Percentiles rank a stretch among this genome's conserved stretches.
Evolutionary conservation across 306 rosid genomes (phyloP).

Genomic region (Corylus avellana): DNA sequence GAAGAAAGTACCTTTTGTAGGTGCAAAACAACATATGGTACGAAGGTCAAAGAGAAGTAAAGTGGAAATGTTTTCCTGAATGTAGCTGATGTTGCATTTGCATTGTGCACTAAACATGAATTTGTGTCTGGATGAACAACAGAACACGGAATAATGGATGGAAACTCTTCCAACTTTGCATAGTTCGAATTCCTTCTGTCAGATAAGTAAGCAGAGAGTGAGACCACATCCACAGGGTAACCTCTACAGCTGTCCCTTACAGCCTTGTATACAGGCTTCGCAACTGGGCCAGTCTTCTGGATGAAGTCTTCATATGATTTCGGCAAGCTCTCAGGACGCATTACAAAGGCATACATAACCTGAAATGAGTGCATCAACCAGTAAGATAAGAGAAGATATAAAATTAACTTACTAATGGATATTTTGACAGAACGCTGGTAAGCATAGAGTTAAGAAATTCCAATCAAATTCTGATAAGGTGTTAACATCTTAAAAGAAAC

Average conservation of each 20-base stretch:
- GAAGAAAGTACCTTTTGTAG: constrained; percentile 76
- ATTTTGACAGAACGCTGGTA: not conserved
- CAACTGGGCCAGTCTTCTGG: constrained; percentile 95
- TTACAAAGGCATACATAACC: constrained; percentile 97
- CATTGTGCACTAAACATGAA: constrained; percentile 79
- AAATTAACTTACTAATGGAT: constrained; percentile 12
- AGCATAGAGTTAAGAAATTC: constrained; percentile 1
- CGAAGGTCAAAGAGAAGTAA: constrained; percentile 94
- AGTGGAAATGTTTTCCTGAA: constrained; percentile 94
- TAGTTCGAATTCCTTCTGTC: constrained; percentile 45
- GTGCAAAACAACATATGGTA: constrained; percentile 89
- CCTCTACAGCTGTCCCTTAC: constrained; percentile 91
- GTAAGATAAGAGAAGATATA: constrained; percentile 10
- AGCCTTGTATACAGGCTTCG: constrained; percentile 90
- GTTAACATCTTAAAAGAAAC: not conserved
- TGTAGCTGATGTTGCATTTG: constrained; percentile 76
- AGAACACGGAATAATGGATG: constrained; percentile 81
- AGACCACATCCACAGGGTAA: constrained; percentile 63
- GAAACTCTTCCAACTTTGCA: constrained; percentile 79
- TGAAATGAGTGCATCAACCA: constrained; percentile 35
- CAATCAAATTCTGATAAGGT: not conserved
- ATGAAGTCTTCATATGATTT: constrained; percentile 89
- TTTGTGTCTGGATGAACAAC: constrained; percentile 77
- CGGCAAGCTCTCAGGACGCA: constrained; percentile 98
- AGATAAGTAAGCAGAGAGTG: constrained; percentile 70